These are phyloP conservation scores for Mrakia frigida DNA, from an alignment of 768 basidiomycete species.

Conservation along the genomic window DNA sequence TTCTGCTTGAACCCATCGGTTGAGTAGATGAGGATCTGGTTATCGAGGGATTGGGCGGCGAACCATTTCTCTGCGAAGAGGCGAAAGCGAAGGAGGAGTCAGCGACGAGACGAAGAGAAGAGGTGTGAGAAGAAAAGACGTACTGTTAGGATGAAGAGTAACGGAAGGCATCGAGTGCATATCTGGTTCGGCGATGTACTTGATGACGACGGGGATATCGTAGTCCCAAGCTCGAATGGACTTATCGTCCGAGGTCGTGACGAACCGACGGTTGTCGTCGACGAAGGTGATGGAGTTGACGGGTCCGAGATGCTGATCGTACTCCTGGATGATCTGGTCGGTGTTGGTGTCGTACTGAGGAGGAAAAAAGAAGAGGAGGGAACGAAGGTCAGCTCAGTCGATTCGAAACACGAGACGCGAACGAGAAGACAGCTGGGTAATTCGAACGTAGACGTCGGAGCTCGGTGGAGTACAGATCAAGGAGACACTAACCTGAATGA, in stretches of 20 bases:
- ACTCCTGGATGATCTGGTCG: slow-evolving; percentile 94
- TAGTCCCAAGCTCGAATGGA: slow-evolving; percentile 99
- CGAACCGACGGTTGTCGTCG: slow-evolving; percentile 93
- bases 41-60: slow-evolving; percentile 94
- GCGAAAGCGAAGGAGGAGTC: background rate
- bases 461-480: background rate
- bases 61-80: slow-evolving; percentile 74
- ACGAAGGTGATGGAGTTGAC: slow-evolving; percentile 99
- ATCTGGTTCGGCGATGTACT: slow-evolving; percentile 97
- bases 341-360: slow-evolving; percentile 87
- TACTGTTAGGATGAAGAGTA: slow-evolving; percentile 88
- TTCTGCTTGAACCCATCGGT: slow-evolving; percentile 98
- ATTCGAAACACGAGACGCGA: too few relatives aligned
- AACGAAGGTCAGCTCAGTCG: background rate
- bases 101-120: background rate
- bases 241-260: slow-evolving; percentile 98
- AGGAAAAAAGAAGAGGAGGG: background rate
- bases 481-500: slow-evolving; percentile 71
- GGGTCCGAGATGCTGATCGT: slow-evolving; percentile 96
- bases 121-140: slow-evolving; percentile 2
- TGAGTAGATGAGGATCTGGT: slow-evolving; percentile 95
- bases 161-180: slow-evolving; percentile 99
- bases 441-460: background rate
- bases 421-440: background rate
- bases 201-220: slow-evolving; percentile 98